Conservation (phyloP, 73 alveolate species). For the Paramecium tetraurelia region DNA sequence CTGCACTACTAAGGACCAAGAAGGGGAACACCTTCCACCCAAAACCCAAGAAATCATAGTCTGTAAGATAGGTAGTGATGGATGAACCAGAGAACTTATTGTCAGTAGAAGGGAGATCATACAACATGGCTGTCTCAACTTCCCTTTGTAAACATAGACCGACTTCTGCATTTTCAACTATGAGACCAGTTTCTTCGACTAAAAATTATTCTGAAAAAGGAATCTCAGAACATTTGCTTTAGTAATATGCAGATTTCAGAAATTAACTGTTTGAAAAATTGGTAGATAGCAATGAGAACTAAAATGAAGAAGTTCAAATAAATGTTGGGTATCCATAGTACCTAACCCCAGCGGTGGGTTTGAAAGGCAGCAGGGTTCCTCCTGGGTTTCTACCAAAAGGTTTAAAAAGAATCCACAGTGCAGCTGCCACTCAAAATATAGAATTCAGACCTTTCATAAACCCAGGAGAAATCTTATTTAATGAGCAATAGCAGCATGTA, state of each 20-base stretch:
- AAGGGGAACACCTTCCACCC: not conserved
- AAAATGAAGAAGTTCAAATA: not conserved
- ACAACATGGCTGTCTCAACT: slow-evolving; percentile 18
- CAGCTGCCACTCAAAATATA: slow-evolving; percentile 7
- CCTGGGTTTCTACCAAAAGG: slow-evolving; percentile 46
- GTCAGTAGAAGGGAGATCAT: slow-evolving; percentile 18
- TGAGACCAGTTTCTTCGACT: slow-evolving; percentile 40
- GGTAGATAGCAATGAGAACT: not conserved
- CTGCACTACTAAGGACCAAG: not conserved
- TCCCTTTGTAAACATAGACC: slow-evolving; percentile 25
- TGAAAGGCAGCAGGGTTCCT: slow-evolving; percentile 32
- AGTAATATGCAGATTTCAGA: slow-evolving; percentile 44
- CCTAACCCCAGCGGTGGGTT: not conserved
- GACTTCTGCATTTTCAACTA: slow-evolving; percentile 33
- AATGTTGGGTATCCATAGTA: slow-evolving; percentile 5
- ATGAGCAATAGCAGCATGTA: not conserved
- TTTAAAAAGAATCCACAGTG: slow-evolving; percentile 26
- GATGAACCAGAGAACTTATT: not conserved
- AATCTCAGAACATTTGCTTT: not conserved
- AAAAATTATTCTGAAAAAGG: slow-evolving; percentile 31
- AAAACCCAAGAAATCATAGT: not conserved
- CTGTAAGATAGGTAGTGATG: not conserved
- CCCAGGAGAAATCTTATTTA: slow-evolving; percentile 27
- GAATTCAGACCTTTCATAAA: not conserved
- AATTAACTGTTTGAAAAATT: slow-evolving; percentile 21